A percentile compares a stretch with the other conserved stretches of the same genome.
Evolutionary conservation across 306 rosid genomes (phyloP).

Genomic region (Trifolium dubium): DNA sequence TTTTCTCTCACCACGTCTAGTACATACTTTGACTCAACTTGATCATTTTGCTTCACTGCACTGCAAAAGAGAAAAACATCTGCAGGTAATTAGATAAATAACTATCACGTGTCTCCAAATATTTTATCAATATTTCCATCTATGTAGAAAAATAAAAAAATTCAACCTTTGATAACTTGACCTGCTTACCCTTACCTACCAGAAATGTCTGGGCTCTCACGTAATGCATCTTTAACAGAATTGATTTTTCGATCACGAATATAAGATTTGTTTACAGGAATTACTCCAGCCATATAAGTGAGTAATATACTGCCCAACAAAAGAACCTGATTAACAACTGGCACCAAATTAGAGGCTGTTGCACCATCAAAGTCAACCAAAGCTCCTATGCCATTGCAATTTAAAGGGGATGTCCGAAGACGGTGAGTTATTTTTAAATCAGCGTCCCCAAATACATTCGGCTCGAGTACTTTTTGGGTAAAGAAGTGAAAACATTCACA

Average conservation of each 20-base stretch:
- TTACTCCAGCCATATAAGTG: slow-evolving; percentile 84
- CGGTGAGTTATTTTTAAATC: slow-evolving; percentile 44
- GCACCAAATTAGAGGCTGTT: slow-evolving; percentile 59
- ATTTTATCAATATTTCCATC: slow-evolving; percentile 13
- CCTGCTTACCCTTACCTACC: slow-evolving; percentile 97
- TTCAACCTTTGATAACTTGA: slow-evolving; percentile 47
- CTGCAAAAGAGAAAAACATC: slow-evolving; percentile 56
- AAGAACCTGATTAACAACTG: slow-evolving; percentile 79
- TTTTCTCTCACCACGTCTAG: slow-evolving; percentile 71
- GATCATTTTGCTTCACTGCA: slow-evolving; percentile 47
- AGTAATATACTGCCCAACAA: slow-evolving; percentile 85
- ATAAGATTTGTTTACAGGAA: slow-evolving; percentile 62
- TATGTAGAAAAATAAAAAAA: slow-evolving; percentile 35
- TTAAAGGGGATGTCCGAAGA: slow-evolving; percentile 46
- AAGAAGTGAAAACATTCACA: slow-evolving; percentile 45
- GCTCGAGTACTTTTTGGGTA: slow-evolving; percentile 45
- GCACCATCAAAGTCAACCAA: slow-evolving; percentile 66
- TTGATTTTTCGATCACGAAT: slow-evolving; percentile 49
- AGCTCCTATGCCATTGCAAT: slow-evolving; percentile 63
- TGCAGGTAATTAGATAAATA: slow-evolving; percentile 44
- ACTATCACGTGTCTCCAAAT: slow-evolving; percentile 28
- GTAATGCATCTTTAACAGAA: slow-evolving; percentile 48
- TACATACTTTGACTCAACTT: slow-evolving; percentile 57
- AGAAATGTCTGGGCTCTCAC: slow-evolving; percentile 62
- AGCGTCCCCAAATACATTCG: slow-evolving; percentile 44